Evolutionary conservation across 1,284 basidiomycete genomes (phyloP).

Genomic region (Microbotryum lychnidis-dioicae): DNA sequence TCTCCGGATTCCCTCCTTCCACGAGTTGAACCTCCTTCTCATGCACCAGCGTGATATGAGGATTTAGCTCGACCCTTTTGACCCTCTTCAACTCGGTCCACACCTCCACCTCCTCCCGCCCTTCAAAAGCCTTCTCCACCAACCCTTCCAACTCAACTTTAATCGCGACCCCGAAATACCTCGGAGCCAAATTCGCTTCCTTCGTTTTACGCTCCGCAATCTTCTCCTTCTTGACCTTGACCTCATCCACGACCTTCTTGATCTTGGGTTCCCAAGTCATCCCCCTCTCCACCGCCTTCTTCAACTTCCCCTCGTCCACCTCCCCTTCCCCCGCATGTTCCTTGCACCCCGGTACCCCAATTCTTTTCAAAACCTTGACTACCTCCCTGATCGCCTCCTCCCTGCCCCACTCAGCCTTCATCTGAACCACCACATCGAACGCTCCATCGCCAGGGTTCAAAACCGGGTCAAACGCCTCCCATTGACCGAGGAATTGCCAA

Average conservation of each 20-base stretch:
- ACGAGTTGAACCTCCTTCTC: constrained; percentile 47
- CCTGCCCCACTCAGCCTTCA: constrained; percentile 53
- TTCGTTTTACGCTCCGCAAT: constrained; percentile 37
- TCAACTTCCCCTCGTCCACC: constrained; percentile 54
- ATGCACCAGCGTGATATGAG: constrained; percentile 86
- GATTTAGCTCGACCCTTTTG: constrained; percentile 52
- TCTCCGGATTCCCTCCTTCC: background rate
- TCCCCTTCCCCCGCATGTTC: constrained; percentile 41
- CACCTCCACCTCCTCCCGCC: constrained; percentile 42
- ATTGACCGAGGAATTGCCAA: constrained; percentile 62
- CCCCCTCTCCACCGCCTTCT: constrained; percentile 53
- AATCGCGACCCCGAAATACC: constrained; percentile 70
- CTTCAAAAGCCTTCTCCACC: constrained; percentile 44
- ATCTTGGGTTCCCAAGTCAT: constrained; percentile 45
- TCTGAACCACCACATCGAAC: constrained; percentile 60
- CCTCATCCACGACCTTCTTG: constrained; percentile 36
- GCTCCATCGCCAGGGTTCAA: constrained; percentile 42
- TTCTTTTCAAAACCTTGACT: constrained; percentile 51
- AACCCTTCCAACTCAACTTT: constrained; percentile 56
- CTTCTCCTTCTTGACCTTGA: constrained; percentile 26
- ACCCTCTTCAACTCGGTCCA: constrained; percentile 34
- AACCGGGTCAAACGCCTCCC: constrained; percentile 53
- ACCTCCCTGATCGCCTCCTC: constrained; percentile 54
- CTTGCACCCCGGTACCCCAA: constrained; percentile 14
- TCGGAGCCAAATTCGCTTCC: constrained; percentile 21